Base-by-base conservation (phyloP, 768 basidiomycete species). In the Cystobasidium ongulense region DNA sequence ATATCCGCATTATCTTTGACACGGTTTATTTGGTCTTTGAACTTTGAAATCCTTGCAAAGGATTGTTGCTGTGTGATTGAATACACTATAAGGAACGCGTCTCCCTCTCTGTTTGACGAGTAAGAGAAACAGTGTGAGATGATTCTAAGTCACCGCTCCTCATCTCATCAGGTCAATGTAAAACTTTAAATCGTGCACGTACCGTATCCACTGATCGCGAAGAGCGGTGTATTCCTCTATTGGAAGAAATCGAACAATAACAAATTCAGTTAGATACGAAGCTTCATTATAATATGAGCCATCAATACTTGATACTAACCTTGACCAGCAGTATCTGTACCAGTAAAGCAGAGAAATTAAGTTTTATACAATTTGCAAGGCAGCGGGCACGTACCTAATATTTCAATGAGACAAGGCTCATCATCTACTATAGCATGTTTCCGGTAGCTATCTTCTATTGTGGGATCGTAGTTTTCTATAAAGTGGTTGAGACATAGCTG, bases 41-140 rank as follows among this genome's bases (percentile, higher is more conserved):
- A 96, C 5, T 88, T 90, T 81, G 87, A 89, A 79, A 97, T 94
- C 86, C 97, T 92, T 82, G 97, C 92, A 80, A 97, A 98, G 57
- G 94, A 95, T 81, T 91, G 90, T 77, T 94, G 88, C 35, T 92
- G 93, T n/a, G 95, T 96, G 83, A 96, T 97, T 64, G 92, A 92
- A 82, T 98, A 98, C 73, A 97, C 93, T 76, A 98, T 88, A 52
- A 98, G 86, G 85, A 98, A 98, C 13, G 94, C 95, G 82, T 98
- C 94, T 75, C 95, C 95, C 31, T 80, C 79, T 17, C 79, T 79
- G 76, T 35, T 21, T 1, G 3, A 8, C 8, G 2, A 67, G 25
- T n/a, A 17, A 70, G 23, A 63, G 13, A 1, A 5, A 41, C 27
- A 66, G 18, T 36, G 50, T 31, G 1, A 38, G 25, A 43, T 0